Percentiles rank a stretch among this genome's conserved stretches.
These are phyloP conservation scores for Picocystis sp. DNA, from an alignment of 163 green algal species.

Conservation along the genomic window DNA sequence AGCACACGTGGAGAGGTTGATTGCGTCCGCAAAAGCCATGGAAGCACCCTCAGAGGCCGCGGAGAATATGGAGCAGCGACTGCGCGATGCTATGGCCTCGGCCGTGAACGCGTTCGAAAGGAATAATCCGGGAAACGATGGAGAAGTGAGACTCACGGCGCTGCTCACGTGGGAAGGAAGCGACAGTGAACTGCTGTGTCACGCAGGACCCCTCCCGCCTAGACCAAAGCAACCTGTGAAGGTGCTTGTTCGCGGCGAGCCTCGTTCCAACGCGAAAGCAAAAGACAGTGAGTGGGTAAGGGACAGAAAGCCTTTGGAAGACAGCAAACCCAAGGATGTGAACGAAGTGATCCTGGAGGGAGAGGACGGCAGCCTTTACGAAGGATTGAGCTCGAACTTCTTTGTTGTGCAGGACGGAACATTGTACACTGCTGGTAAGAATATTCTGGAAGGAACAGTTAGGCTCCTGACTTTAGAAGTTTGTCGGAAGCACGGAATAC, in stretches of 20 bases:
- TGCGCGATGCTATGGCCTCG: background rate
- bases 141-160: conserved; percentile 30
- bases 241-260: conserved; percentile 23
- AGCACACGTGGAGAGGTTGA: conserved; percentile 37
- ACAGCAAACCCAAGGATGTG: conserved; percentile 24
- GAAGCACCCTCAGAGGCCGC: conserved; percentile 9
- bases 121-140: conserved; percentile 3
- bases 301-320: conserved; percentile 28
- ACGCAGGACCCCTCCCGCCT: conserved; percentile 24
- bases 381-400: conserved; percentile 45
- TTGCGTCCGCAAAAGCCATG: conserved; percentile 22
- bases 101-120: background rate
- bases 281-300: conserved; percentile 55
- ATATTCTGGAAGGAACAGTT: conserved; percentile 40
- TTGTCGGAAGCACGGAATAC: conserved; percentile 21
- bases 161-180: conserved; percentile 31
- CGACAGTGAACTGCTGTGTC: conserved; percentile 18
- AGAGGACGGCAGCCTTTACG: conserved; percentile 19
- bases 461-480: conserved; percentile 8
- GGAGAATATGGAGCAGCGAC: background rate
- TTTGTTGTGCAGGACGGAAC: conserved; percentile 30
- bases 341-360: conserved; percentile 41
- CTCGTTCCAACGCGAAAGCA: conserved; percentile 33
- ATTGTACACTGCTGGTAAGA: conserved; percentile 34
- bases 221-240: conserved; percentile 26